These are phyloP conservation scores for Candida chilensis DNA, from an alignment of 805 yeast species.

Conservation along the genomic window DNA sequence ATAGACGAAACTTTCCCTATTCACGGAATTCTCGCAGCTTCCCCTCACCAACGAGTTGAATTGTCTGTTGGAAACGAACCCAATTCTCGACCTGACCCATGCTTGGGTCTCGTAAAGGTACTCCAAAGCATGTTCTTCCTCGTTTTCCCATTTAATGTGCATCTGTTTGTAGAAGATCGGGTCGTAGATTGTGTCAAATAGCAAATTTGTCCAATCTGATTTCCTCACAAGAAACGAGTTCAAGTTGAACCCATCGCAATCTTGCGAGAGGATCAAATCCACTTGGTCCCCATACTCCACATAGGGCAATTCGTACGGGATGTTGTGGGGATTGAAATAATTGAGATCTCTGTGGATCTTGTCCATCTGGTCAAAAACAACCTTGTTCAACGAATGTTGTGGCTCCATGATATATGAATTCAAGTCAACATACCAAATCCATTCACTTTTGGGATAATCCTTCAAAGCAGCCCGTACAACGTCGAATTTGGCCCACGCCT, in stretches of 20 bases:
- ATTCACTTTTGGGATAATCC: constrained; percentile 12
- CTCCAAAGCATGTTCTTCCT: constrained; percentile 27
- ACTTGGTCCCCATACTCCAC: constrained; percentile 17
- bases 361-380: constrained; percentile 18
- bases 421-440: constrained; percentile 34
- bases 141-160: constrained; percentile 22
- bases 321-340: constrained; percentile 19
- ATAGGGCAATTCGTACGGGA: constrained; percentile 7
- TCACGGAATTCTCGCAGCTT: constrained; percentile 15
- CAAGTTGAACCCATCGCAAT: constrained; percentile 31
- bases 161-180: constrained; percentile 26
- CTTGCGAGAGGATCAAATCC: constrained; percentile 26
- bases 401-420: constrained; percentile 32
- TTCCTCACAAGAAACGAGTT: constrained; percentile 27
- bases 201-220: constrained; percentile 23
- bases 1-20: constrained; percentile 18
- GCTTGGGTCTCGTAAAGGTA: constrained; percentile 22
- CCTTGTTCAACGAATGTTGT: constrained; percentile 18
- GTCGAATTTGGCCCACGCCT: constrained; percentile 35
- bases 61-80: constrained; percentile 25
- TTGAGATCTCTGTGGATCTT: constrained; percentile 17
- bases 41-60: constrained; percentile 26
- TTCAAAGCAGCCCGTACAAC: constrained; percentile 19
- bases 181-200: constrained; percentile 29
- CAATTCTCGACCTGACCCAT: constrained; percentile 29